Percentiles rank a stretch among this genome's conserved stretches.
Conservation (phyloP, 208 protist genomes). For the Leishmania turanica region DNA sequence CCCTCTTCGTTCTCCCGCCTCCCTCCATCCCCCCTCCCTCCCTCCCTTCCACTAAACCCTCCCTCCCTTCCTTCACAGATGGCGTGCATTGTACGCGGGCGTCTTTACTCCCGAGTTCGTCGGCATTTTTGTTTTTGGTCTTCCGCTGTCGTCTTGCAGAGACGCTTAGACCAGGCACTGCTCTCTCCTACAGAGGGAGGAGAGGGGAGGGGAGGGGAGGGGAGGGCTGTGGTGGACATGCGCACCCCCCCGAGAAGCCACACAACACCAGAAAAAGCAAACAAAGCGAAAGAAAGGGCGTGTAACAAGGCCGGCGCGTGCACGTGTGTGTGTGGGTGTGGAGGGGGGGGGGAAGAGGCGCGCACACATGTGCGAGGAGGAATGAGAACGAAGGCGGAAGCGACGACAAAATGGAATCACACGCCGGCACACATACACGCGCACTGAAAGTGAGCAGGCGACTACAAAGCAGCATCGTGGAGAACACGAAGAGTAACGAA, state of each 20-base stretch:
- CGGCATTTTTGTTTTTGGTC: not conserved
- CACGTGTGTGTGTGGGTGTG: too few relatives aligned
- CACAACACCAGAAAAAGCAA: not conserved
- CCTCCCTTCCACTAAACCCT: not conserved
- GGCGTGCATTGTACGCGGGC: not conserved
- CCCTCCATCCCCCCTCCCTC: too few relatives aligned
- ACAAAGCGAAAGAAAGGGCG: not conserved
- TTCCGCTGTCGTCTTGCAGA: not conserved
- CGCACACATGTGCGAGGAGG: not conserved
- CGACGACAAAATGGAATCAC: not conserved
- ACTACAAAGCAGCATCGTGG: not conserved
- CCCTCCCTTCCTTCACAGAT: not conserved
- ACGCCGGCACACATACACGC: too few relatives aligned
- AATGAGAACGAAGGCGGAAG: not conserved
- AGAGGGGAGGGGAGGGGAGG: too few relatives aligned
- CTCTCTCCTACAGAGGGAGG: not conserved
- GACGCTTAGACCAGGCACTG: not conserved
- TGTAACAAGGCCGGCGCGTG: too few relatives aligned
- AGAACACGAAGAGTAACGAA: not conserved
- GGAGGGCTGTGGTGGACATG: not conserved
- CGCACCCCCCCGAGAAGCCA: conserved; percentile 3
- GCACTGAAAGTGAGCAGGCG: too few relatives aligned
- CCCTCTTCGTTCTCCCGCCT: not conserved
- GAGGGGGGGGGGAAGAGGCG: too few relatives aligned
- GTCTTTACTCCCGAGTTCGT: not conserved